Base-by-base conservation (phyloP, 139 green algal species). In the Mychonastes homosphaera region DNA sequence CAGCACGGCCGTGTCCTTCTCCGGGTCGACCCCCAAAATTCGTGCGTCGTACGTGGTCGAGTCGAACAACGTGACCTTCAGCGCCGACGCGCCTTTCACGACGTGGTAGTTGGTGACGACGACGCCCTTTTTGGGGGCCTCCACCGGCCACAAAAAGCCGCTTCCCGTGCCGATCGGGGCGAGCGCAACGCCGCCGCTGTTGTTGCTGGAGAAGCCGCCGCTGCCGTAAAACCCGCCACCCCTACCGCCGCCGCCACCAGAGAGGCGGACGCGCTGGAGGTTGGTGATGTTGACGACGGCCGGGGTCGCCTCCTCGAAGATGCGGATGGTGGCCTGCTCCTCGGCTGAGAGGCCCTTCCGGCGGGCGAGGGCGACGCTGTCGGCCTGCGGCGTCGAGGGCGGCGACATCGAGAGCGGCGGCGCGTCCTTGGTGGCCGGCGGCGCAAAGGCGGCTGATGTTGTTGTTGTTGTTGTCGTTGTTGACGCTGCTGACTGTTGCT, bases 61-160 rank as follows among this genome's bases (percentile, higher is more conserved):
- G 55, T 83, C 75, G 27, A 79, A 35, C 43, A 83, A 62, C 0
- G 75, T 79, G 0, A 83, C 75, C 41, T 73, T 71, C 23, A 83
- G 64, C 41, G 75, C 69, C 30, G 18, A 54, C 8, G 34, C 18
- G 23, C 34, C 61, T 29, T 66, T 40, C 9, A 80, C 74, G 8
- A 80, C 73, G 58, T 93, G 84, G 58, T 72, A 93, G 63, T 93
- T 93, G 26, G 81, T 91, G 5, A 91, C 73, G 21, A 91, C 72
- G 68, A 84, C 72, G 23, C 58, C 56, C n/a, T n/a, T n/a, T n/a
- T n/a, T n/a, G n/a, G n/a, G n/a, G 51, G 79, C 72, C 53, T 72
- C 38, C 23, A 65, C 64, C 47, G 91, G 80, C 81, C 82, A 94
- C 2, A 91, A 62, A 51, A 94, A 87, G 39, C 85, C 85, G 13